Evolutionary conservation across 768 basidiomycete genomes (phyloP).

Genomic region (Stropharia rugosoannulata): DNA sequence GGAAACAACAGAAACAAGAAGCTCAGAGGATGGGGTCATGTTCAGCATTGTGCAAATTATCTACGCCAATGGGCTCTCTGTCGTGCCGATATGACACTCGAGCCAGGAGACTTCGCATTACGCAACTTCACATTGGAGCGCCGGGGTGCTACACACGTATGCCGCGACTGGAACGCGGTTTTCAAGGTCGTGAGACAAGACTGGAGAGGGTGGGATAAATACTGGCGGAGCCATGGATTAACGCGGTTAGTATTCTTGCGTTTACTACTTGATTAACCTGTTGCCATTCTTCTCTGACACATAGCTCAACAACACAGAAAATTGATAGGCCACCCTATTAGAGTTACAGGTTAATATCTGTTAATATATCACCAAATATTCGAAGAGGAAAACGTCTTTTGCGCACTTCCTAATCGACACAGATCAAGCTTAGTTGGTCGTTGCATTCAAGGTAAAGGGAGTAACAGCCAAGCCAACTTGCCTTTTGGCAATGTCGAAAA

Average conservation of each 20-base stretch:
- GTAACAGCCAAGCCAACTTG: conserved; percentile 56
- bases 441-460: conserved; percentile 34
- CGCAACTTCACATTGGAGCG: conserved; percentile 22
- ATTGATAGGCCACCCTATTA: too few relatives aligned
- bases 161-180: conserved; percentile 26
- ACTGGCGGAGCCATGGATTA: neutral
- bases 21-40: conserved; percentile 12
- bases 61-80: conserved; percentile 37
- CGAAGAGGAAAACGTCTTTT: too few relatives aligned
- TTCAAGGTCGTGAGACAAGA: conserved; percentile 20
- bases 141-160: conserved; percentile 25
- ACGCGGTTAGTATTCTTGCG: neutral
- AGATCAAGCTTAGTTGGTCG: neutral
- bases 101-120: conserved; percentile 27
- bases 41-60: conserved; percentile 40
- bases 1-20: conserved; percentile 1
- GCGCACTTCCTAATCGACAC: too few relatives aligned
- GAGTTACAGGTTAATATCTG: too few relatives aligned
- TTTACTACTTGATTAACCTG: neutral
- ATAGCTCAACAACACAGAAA: too few relatives aligned
- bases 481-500: conserved; percentile 54
- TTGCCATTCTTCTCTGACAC: too few relatives aligned
- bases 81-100: conserved; percentile 37
- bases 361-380: too few relatives aligned
- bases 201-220: conserved; percentile 9